Evolutionary conservation across 2,329 filamentous ascomycete species (phyloP), one percentile per base, ranked within the genome.

Genomic region (Aureobasidium zeae): DNA sequence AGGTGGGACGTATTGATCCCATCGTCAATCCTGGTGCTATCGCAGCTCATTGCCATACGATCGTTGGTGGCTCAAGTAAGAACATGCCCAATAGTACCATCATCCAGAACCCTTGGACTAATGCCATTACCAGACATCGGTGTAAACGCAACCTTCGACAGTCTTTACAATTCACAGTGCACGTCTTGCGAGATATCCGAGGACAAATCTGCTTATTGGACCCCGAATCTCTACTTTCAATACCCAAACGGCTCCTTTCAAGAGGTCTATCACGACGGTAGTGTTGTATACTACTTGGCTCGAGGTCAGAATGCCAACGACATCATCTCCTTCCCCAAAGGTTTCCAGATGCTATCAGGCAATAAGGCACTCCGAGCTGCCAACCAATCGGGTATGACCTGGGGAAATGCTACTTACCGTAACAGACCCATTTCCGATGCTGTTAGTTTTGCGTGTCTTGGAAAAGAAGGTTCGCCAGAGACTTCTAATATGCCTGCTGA

Each of bases 151-250:
- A 53, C 51, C 9, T 53, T 47, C 26, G 36, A 49, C 10, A 47
- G 30, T 22, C 34, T 55, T n/a, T 17, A 44, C 20, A 49, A 49
- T 33, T 53, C 53, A 4, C 33, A 47, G 24, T 55, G 53, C 33
- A 53, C 51, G 12, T 48, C 44, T 55, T 63, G 61, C 51, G 56
- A 62, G 38, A 52, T 62, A 31, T 47, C 47, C 8, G 53, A 50
- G 11, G 60, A 63, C 48, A 60, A 60, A 46, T 62, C 59, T 10
- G 59, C 59, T 3, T 63, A 63, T 50, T 63, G 61, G 60, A 58
- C 59, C 2, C 61, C 61, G 3, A 53, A 52, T 6, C 50, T 63
- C 2, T 63, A 62, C 52, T 63, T 61, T 44, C 44, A 51, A 17
- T 54, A 60, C 31, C 48, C 53, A 0, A 63, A 63, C 45, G 59